Base-by-base conservation (phyloP, 108 stramenopile species). In the Pseudonitzschia multiseries region DNA sequence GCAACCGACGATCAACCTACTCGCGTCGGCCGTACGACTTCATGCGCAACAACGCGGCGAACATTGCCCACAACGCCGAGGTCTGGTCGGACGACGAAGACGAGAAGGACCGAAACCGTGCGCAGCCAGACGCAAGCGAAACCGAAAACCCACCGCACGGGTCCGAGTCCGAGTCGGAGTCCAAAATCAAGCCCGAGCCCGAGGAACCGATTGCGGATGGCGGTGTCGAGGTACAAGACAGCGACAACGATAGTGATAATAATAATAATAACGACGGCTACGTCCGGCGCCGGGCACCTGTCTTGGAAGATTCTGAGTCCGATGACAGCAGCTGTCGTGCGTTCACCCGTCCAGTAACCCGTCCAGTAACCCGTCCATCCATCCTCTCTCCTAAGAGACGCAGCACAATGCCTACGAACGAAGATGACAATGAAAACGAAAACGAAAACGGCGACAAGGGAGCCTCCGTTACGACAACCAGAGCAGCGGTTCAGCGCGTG, bases 11-110 rank as follows among this genome's bases (percentile, higher is more conserved):
- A 8, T n/a, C n/a, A n/a, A 20, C 61, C n/a, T 62, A 62, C 29
- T 62, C 61, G 36, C 27, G 31, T 9, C 61, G 61, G 22, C 31
- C 51, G n/a, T 31, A 52, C 46, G 40, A 68, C 42, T 50, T 52
- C n/a, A 48, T 52, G 46, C 67, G 42, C 0, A 50, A 68, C 10
- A 68, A 68, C 67, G 40, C 29, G 21, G 67, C 46, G 2, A 68
- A 52, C 67, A 44, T 52, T 14, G 50, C 28, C n/a, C 42, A 50
- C 14, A 50, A 68, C 67, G 67, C 51, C 21, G 67, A 44, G 46
- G 8, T 17, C 13, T 68, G 67, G 67, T 27, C 46, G 5, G 70
- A 42, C 54, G 57, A 62, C 61, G 61, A 68, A 44, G 46, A 68
- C 44, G 67, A 68, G 20, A 0, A 44, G 3, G 50, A 28, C 50